phyloP scores from a whole-genome alignment of 257 asterid genomes.

The Gardenia jasminoides region DNA sequence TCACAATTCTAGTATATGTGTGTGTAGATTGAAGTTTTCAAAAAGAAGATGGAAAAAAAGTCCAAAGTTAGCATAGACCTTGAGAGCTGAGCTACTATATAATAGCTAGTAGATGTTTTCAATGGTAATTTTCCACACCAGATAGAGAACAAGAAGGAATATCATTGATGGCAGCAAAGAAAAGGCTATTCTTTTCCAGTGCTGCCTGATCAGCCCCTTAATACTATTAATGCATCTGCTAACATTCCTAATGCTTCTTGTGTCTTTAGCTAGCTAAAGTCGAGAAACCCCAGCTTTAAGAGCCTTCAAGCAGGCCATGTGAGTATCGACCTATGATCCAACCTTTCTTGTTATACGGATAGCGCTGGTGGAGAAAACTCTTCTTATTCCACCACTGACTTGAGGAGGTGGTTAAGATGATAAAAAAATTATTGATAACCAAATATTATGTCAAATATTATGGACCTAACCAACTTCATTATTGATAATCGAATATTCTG shows the following conservation, averaged over 20 bases:
- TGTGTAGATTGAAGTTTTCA: too few relatives aligned
- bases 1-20: too few relatives aligned
- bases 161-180: slow-evolving; percentile 56
- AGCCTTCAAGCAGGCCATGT: slow-evolving; percentile 78
- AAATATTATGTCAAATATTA: too few relatives aligned
- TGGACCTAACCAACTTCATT: too few relatives aligned
- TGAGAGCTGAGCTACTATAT: too few relatives aligned
- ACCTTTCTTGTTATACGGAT: slow-evolving; percentile 61
- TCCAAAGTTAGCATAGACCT: too few relatives aligned
- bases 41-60: too few relatives aligned
- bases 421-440: too few relatives aligned
- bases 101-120: too few relatives aligned
- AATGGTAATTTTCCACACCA: slow-evolving; percentile 74
- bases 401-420: slow-evolving; percentile 79
- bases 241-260: slow-evolving; percentile 28
- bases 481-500: too few relatives aligned
- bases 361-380: slow-evolving; percentile 87
- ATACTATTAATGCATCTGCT: not conserved
- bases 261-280: slow-evolving; percentile 37
- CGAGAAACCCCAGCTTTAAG: slow-evolving; percentile 89
- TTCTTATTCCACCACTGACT: slow-evolving; percentile 84
- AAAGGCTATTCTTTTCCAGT: slow-evolving; percentile 71
- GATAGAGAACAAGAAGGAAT: slow-evolving; percentile 63
- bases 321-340: slow-evolving; percentile 77
- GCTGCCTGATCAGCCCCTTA: slow-evolving; percentile 63